These are phyloP conservation scores for Gossypium raimondii DNA, from an alignment of 345 rosid genomes.

Conservation along the genomic window DNA sequence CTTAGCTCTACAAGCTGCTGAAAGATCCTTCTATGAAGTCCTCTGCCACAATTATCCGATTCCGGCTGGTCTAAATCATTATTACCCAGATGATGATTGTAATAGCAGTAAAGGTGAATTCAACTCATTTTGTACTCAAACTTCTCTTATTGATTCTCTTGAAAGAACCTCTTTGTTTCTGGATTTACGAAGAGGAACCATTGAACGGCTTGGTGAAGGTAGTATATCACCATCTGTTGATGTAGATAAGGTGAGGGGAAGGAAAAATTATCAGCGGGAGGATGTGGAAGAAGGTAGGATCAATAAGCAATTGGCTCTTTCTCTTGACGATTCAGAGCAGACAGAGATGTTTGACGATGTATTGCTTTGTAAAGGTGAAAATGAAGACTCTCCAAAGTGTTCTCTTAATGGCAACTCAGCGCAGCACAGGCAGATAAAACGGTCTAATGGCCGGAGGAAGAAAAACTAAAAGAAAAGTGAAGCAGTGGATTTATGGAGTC, in stretches of 20 bases:
- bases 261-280: conserved; percentile 29
- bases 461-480: background rate
- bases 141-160: conserved; percentile 11
- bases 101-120: background rate
- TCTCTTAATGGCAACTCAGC: background rate
- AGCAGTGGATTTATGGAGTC: conserved; percentile 30
- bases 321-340: conserved; percentile 35
- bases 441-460: background rate
- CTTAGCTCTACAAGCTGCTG: conserved; percentile 80
- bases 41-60: conserved; percentile 30
- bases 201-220: background rate
- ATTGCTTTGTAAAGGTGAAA: conserved; percentile 29
- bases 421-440: background rate
- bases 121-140: background rate
- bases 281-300: conserved; percentile 43
- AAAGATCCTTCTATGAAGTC: conserved; percentile 64
- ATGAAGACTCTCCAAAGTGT: background rate
- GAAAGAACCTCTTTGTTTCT: conserved; percentile 24
- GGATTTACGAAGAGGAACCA: conserved; percentile 11
- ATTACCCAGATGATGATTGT: too few relatives aligned
- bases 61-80: too few relatives aligned
- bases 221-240: background rate
- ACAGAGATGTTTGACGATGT: conserved; percentile 41
- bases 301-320: conserved; percentile 44
- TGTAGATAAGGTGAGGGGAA: conserved; percentile 17